Evolutionary conservation across 148 eudicot genomes (phyloP).

Genomic region (Bassia scoparia): DNA sequence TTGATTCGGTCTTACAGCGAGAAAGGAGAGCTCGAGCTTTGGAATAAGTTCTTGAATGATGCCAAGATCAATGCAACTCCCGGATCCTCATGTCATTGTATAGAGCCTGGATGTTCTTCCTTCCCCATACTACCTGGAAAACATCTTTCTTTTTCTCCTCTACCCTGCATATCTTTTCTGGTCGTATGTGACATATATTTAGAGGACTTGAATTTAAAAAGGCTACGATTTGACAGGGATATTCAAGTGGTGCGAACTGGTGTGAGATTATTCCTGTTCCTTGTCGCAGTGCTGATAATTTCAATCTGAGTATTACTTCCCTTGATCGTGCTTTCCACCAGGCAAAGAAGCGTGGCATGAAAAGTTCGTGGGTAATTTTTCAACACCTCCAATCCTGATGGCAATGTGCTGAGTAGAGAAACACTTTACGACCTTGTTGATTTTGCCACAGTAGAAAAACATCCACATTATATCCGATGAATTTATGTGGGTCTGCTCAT

Average conservation of each 20-base stretch:
- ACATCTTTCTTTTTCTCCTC: background rate
- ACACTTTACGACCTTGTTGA: constrained; percentile 62
- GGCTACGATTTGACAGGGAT: constrained; percentile 67
- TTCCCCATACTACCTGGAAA: constrained; percentile 80
- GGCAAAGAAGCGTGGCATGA: constrained; percentile 79
- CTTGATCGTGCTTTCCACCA: constrained; percentile 79
- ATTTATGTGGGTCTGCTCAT: constrained; percentile 47
- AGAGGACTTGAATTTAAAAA: constrained; percentile 14
- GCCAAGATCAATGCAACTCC: constrained; percentile 71
- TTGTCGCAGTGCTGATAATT: constrained; percentile 85
- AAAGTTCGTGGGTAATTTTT: constrained; percentile 79
- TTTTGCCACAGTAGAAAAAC: constrained; percentile 86
- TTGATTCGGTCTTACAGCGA: constrained; percentile 73
- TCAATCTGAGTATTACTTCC: constrained; percentile 49
- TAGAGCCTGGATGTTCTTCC: constrained; percentile 98
- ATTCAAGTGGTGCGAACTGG: constrained; percentile 88
- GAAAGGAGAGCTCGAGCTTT: constrained; percentile 87
- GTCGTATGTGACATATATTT: background rate
- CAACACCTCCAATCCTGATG: constrained; percentile 75
- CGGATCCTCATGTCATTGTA: constrained; percentile 86
- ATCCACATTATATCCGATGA: constrained; percentile 79
- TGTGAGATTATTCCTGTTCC: constrained; percentile 85
- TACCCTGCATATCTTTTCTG: background rate
- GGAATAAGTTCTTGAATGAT: constrained; percentile 80
- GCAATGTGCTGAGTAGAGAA: constrained; percentile 54